These are phyloP conservation scores for Mucor saturninus DNA, from an alignment of 371 early-diverging fungal species.

Conservation along the genomic window DNA sequence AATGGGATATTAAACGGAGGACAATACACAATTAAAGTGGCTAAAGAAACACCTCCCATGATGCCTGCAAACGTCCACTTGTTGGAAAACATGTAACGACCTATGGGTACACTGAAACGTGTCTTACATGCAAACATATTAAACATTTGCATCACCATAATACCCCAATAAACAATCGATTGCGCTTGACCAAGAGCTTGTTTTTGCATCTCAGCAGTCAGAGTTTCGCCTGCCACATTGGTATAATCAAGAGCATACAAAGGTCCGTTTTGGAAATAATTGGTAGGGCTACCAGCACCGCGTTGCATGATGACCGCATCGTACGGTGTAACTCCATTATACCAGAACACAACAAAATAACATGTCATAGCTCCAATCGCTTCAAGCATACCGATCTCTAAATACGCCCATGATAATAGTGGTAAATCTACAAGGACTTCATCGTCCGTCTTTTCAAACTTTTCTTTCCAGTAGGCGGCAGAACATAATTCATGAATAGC, in stretches of 20 bases:
- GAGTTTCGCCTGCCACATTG: conserved; percentile 36
- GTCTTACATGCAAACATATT: conserved; percentile 94
- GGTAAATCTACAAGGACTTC: conserved; percentile 88
- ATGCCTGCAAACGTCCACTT: conserved; percentile 69
- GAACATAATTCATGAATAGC: conserved; percentile 54
- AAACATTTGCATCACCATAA: conserved; percentile 89
- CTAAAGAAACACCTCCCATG: conserved; percentile 65
- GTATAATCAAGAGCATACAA: conserved; percentile 49
- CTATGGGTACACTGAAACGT: conserved; percentile 61
- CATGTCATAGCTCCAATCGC: conserved; percentile 71
- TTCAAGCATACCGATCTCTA: conserved; percentile 86
- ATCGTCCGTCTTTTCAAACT: conserved; percentile 71
- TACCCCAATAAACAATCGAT: conserved; percentile 76
- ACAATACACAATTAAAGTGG: conserved; percentile 76
- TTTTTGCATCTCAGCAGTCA: conserved; percentile 57
- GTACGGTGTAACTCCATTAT: conserved; percentile 57
- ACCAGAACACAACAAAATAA: conserved; percentile 77
- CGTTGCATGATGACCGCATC: conserved; percentile 59
- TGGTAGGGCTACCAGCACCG: conserved; percentile 37
- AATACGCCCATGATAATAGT: conserved; percentile 83
- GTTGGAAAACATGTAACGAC: conserved; percentile 85
- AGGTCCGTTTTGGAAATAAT: conserved; percentile 54
- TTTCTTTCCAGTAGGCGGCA: conserved; percentile 64
- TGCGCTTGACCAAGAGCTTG: conserved; percentile 71
- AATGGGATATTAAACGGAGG: conserved; percentile 82